Evolutionary conservation across 2,329 filamentous ascomycete species (phyloP).

Genomic region (Orbilia quercus): DNA sequence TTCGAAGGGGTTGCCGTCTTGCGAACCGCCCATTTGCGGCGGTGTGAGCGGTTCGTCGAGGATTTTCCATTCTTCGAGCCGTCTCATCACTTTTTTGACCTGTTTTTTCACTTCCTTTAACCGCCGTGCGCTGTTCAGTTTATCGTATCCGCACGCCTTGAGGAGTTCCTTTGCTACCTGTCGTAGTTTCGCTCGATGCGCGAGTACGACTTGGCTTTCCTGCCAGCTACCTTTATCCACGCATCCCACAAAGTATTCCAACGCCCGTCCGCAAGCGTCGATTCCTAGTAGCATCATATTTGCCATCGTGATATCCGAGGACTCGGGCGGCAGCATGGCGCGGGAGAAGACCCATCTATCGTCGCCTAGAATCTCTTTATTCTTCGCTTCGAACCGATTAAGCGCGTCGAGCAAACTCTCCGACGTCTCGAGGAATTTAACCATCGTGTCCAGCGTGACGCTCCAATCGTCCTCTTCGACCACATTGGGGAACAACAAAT

Average conservation of each 20-base stretch:
- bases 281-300: constrained; percentile 57
- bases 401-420: constrained; percentile 27
- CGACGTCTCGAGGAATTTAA: constrained; percentile 42
- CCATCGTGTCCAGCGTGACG: constrained; percentile 52
- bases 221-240: constrained; percentile 50
- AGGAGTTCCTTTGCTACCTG: constrained; percentile 43
- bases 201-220: constrained; percentile 51
- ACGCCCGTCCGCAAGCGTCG: constrained; percentile 51
- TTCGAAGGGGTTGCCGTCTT: constrained; percentile 20
- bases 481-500: constrained; percentile 53
- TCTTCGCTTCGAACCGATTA: constrained; percentile 38
- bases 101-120: constrained; percentile 54
- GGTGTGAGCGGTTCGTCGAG: constrained; percentile 35
- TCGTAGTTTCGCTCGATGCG: constrained; percentile 20
- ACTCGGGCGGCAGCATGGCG: constrained; percentile 46
- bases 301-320: constrained; percentile 48
- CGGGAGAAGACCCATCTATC: constrained; percentile 52
- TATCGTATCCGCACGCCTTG: constrained; percentile 39
- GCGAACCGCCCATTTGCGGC: constrained; percentile 6
- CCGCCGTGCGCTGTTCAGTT: constrained; percentile 40
- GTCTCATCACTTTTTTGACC: constrained; percentile 45
- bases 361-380: constrained; percentile 11
- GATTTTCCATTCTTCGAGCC: constrained; percentile 36
- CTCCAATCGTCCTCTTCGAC: constrained; percentile 42
- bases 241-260: constrained; percentile 50